Base-by-base conservation (phyloP, 2,329 filamentous ascomycete species). In the Cercospora sp. region DNA sequence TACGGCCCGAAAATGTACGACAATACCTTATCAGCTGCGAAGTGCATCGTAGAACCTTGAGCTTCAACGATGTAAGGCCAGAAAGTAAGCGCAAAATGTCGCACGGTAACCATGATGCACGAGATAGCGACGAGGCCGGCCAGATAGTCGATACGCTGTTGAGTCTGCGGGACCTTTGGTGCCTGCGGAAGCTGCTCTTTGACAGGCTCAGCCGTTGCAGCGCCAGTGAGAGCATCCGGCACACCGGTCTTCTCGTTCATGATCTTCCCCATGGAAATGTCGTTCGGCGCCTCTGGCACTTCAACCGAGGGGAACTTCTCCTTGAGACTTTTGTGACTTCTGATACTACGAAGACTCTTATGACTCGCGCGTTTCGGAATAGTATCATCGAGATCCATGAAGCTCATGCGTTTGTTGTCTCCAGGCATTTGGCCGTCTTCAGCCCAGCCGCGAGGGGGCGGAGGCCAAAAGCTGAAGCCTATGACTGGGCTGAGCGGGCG, bases 51-150 rank as follows among this genome's bases (percentile, higher is more conserved):
- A 0, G 78, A 75, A 33, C 80, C 79, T 66, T 70, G 64, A 33
- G 67, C 69, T 36, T 68, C 66, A 2, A 68, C 71, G n/a, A 74
- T 60, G 33, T 68, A 74, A 10, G 72, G 73, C 62, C 81, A 78
- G 68, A 82, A 84, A 3, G 81, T 82, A 7, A 83, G 73, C 16
- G 78, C 76, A 69, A 84, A 84, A 72, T 84, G 82, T 66, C 81
- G 81, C 9, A 81, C 66, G 1, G 82, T 83, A 8, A 84, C 82
- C 28, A 82, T 73, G 30, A 84, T 72, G 60, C 81, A 79, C 66
- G 79, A 81, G 5, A 84, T 62, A 1, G 81, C 81, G 10, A 83
- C 80, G 4, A 84, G 73, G 40, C 83, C 83, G 12, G 82, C 82
- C 18, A 84, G 75, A 72, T 84, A 80, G 69, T 84, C 82, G 48